Evolutionary conservation across 352 stramenopile species (phyloP).

Genomic region (Globisporangium recalcitrans): DNA sequence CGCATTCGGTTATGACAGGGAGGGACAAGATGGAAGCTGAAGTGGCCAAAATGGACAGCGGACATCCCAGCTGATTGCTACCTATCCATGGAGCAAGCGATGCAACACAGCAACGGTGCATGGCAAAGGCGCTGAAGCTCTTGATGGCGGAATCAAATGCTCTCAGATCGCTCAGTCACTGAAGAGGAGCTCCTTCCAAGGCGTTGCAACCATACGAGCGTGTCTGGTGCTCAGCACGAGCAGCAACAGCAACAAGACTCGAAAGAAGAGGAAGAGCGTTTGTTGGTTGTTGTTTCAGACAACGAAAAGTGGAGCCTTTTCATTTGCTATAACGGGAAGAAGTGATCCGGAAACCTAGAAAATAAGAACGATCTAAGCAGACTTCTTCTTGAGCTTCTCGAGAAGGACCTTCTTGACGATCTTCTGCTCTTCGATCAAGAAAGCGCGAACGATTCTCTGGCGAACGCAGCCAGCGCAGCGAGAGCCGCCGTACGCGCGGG

Average conservation of each 20-base stretch:
- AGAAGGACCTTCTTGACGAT: constrained; percentile 99
- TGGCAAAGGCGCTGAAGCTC: background rate
- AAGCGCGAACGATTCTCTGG: constrained; percentile 95
- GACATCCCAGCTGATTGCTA: background rate
- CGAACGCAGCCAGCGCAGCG: constrained; percentile 92
- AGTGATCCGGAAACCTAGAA: constrained; percentile 15
- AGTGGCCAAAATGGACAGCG: background rate
- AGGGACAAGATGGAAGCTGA: background rate
- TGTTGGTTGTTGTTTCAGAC: constrained; percentile 12
- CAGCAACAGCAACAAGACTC: background rate
- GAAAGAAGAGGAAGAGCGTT: background rate
- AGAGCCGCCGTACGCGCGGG: constrained; percentile 95
- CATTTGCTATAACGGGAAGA: constrained; percentile 19
- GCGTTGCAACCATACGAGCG: background rate
- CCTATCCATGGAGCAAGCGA: background rate
- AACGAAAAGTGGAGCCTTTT: constrained; percentile 11
- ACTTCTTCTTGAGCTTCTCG: constrained; percentile 91
- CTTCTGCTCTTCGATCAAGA: constrained; percentile 99
- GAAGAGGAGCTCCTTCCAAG: background rate
- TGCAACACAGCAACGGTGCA: background rate
- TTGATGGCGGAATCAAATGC: background rate
- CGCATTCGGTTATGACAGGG: background rate
- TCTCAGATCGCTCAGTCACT: background rate
- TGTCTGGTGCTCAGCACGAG: background rate
- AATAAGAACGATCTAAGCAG: constrained; percentile 35